phyloP scores from a whole-genome alignment of 768 basidiomycete species.

The Lactarius pseudohatsudake region DNA sequence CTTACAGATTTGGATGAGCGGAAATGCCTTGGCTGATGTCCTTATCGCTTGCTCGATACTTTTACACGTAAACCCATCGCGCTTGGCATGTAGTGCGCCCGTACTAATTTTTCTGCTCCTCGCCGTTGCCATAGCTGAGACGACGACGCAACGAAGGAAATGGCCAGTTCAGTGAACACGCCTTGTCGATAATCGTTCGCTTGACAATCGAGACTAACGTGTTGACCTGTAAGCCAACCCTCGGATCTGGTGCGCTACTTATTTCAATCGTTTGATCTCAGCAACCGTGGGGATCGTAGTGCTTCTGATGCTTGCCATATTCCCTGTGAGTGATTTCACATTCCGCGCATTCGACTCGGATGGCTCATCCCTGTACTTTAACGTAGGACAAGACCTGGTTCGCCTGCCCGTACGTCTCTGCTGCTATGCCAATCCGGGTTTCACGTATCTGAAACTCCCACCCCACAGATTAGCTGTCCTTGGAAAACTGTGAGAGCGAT shows the following conservation, averaged over 20 bases:
- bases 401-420: constrained; percentile 6
- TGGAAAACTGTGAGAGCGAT: constrained; percentile 6
- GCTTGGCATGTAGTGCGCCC: neutral
- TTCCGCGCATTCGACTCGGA: neutral
- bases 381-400: neutral
- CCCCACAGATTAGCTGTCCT: constrained; percentile 1
- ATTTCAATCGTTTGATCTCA: neutral
- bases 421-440: neutral
- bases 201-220: constrained; percentile 20
- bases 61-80: neutral
- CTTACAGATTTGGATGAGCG: too few species aligned
- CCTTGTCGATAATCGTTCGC: neutral
- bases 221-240: constrained; percentile 18
- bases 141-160: neutral
- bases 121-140: neutral
- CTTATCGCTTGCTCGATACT: too few species aligned
- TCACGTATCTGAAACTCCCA: neutral
- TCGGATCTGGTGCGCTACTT: neutral
- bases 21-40: too few species aligned
- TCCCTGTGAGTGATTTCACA: constrained; percentile 1
- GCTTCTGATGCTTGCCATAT: neutral
- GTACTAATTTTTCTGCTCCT: neutral
- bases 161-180: neutral
- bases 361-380: neutral
- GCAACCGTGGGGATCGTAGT: constrained; percentile 1